Conservation (phyloP, 139 green algal genomes). For the Chlorella sp. region DNA sequence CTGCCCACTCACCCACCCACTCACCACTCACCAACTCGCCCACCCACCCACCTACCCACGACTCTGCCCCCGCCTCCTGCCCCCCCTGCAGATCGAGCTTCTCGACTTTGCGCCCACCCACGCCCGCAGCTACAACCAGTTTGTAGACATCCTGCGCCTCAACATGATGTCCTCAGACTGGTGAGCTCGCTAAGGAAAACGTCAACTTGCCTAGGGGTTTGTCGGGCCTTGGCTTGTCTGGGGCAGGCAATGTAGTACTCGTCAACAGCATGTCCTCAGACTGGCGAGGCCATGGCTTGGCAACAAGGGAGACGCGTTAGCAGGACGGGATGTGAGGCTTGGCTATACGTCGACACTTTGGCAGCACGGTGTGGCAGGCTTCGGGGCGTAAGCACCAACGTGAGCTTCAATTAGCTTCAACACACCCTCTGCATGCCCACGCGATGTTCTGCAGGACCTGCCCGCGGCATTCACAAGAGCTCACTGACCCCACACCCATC, state of each 20-base stretch:
- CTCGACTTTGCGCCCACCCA: slow-evolving; percentile 87
- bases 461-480: no score
- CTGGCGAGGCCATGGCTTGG: slow-evolving; percentile 56
- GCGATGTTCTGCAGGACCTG: no score
- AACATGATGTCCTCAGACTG: slow-evolving; percentile 95
- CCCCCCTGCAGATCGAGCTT: slow-evolving; percentile 51
- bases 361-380: no score
- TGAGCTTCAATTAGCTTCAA: no score
- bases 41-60: neutral
- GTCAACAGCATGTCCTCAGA: slow-evolving; percentile 92
- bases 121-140: slow-evolving; percentile 87
- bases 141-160: slow-evolving; percentile 73
- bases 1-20: neutral
- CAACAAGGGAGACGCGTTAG: no score
- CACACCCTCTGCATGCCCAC: no score
- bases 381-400: no score
- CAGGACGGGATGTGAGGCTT: no score
- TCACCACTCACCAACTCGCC: neutral
- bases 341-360: no score
- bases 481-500: no score
- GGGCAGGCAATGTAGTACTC: slow-evolving; percentile 53
- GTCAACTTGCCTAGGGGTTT: neutral
- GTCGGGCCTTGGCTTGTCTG: neutral
- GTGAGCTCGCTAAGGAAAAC: slow-evolving; percentile 16
- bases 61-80: neutral